phyloP scores from a whole-genome alignment of 305 asterid species.

The Salvia sclarea region DNA sequence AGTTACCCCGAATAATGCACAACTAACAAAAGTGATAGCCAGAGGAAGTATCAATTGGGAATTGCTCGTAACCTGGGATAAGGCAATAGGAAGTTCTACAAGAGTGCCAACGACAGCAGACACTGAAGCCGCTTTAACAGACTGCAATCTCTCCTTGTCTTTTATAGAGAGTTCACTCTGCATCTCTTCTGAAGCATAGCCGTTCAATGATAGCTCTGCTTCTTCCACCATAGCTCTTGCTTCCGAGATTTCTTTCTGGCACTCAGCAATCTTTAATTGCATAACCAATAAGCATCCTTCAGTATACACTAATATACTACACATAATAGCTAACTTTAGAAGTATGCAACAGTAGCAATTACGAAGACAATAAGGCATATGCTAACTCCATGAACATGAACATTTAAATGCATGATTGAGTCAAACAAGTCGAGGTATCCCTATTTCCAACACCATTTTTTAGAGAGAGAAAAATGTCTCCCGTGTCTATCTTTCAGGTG shows the following conservation, averaged over 20 bases:
- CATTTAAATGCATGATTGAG: neutral
- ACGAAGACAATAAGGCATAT: neutral
- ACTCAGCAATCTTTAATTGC: conserved; percentile 75
- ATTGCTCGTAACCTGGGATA: conserved; percentile 49
- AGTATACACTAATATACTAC: neutral
- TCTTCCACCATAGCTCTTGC: conserved; percentile 83
- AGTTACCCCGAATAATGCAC: conserved; percentile 88
- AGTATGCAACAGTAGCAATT: neutral
- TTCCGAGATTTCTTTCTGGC: conserved; percentile 82
- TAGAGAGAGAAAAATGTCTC: neutral
- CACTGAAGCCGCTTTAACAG: conserved; percentile 78
- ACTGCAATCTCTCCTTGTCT: conserved; percentile 71
- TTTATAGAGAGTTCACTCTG: conserved; percentile 37
- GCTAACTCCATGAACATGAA: neutral
- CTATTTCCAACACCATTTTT: neutral
- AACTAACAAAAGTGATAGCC: conserved; percentile 64
- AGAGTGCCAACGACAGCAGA: conserved; percentile 75
- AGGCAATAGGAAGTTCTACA: conserved; percentile 66
- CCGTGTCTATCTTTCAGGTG: conserved; percentile 1
- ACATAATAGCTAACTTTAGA: neutral
- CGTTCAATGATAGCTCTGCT: conserved; percentile 63
- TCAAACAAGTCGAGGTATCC: neutral
- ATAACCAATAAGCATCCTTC: conserved; percentile 27
- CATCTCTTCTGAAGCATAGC: conserved; percentile 17
- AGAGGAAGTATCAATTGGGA: conserved; percentile 64